Evolutionary conservation across 169 alveolate genomes (phyloP), one percentile per base, ranked within the genome.

Genomic region (Plasmodium yoelii): DNA sequence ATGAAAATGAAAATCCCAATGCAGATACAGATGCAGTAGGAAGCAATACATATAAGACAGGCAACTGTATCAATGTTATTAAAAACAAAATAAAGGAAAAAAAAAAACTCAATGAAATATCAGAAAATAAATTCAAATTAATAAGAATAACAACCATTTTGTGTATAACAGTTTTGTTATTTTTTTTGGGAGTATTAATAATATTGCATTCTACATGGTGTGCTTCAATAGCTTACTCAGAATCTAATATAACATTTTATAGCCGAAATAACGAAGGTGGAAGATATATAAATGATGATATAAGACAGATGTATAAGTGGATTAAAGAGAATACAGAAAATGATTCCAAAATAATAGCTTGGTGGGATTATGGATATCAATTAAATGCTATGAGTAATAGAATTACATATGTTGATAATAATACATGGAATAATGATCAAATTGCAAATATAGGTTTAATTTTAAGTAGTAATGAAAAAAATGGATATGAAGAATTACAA

Each of bases 331-430:
- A 98, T 87, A 98, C 99, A 39, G 96, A 94, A 42, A 94, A 94
- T 13, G 98, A 98, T 84, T 96, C 99, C 9, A 96, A 96, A 70
- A 95, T 98, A 57, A 94, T 98, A 94, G 94, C 99, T 6, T 98
- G 99, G 99, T 98, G 99, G 99, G 99, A 99, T 92, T 99, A 99
- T 87, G 99, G 99, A 9, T 99, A 99, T 80, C 98, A 99, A 92
- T 95, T 98, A 44, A 97, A 98, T 55, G 99, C 98, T 71, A 96
- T 98, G 98, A 97, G 98, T 28, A 97, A 97, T 88, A 94, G 99
- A 68, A 97, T 99, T 13, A 99, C 98, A 15, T 71, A 98, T 49
- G 99, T 97, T 34, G 99, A 99, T 94, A 98, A 98, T 92, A 99
- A 99, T 92, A 99, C 99, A 3, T 98, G 99, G 99, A 98, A 98